Percentiles rank a stretch among this genome's conserved stretches.
These are phyloP conservation scores for Phaseolus coccineus DNA, from an alignment of 331 rosid genomes.

Conservation along the genomic window DNA sequence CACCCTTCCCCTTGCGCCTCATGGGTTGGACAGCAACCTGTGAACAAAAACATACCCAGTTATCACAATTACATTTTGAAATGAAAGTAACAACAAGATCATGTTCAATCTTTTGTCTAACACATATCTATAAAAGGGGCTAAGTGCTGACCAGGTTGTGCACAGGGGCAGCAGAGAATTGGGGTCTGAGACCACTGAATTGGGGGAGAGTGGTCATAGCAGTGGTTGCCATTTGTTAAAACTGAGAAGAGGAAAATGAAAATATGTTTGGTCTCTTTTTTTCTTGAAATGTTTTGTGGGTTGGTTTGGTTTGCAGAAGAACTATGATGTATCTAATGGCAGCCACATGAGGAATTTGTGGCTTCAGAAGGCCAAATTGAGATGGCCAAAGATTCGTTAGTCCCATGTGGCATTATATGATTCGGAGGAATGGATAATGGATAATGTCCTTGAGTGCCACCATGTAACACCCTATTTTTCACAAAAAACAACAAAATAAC, in stretches of 20 bases:
- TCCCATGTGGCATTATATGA: slow-evolving; percentile 70
- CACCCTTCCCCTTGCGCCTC: slow-evolving; percentile 80
- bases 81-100: not conserved
- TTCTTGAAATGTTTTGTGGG: not conserved
- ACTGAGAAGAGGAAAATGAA: slow-evolving; percentile 22
- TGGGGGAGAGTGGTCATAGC: slow-evolving; percentile 79
- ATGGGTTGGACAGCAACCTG: slow-evolving; percentile 76
- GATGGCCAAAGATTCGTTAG: slow-evolving; percentile 62
- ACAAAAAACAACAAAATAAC: too few relatives aligned
- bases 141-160: slow-evolving; percentile 59
- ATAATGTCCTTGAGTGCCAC: slow-evolving; percentile 60
- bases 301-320: not conserved
- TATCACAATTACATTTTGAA: not conserved
- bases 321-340: slow-evolving; percentile 30
- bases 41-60: not conserved
- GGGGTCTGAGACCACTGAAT: slow-evolving; percentile 78
- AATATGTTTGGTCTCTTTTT: not conserved
- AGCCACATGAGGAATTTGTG: slow-evolving; percentile 56
- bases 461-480: slow-evolving; percentile 3
- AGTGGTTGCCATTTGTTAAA: slow-evolving; percentile 68
- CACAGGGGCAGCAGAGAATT: slow-evolving; percentile 58
- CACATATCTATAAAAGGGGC: not conserved
- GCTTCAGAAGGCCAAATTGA: slow-evolving; percentile 59
- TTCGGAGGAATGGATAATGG: slow-evolving; percentile 61
- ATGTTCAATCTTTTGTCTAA: not conserved